Percentiles rank a stretch among this genome's conserved stretches.
Evolutionary conservation across 179 eudicot genomes (phyloP).

Genomic region (Silene coronaria): DNA sequence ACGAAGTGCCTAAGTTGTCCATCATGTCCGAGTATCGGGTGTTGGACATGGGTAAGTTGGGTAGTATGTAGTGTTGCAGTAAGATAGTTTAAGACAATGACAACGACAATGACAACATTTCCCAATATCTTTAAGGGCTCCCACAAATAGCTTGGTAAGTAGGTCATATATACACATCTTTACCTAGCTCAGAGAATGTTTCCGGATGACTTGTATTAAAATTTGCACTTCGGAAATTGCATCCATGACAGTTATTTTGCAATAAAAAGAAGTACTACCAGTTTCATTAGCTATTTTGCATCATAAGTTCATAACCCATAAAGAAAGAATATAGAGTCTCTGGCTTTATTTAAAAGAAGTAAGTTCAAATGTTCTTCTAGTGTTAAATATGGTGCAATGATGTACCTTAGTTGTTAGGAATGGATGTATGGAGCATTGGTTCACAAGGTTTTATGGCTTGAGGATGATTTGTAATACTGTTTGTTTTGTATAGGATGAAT

Average conservation of each 20-base stretch:
- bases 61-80: too few species aligned
- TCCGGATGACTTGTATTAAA: background rate
- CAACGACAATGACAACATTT: background rate
- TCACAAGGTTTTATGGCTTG: background rate
- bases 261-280: background rate
- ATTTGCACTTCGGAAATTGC: background rate
- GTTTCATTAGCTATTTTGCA: background rate
- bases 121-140: background rate
- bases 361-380: background rate
- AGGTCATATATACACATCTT: background rate
- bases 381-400: background rate
- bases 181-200: background rate
- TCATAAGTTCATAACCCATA: background rate
- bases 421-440: background rate
- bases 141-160: background rate
- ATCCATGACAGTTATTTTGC: background rate
- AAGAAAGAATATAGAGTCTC: background rate
- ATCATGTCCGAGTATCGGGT: background rate
- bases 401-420: background rate
- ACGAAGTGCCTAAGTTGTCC: background rate
- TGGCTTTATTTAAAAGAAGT: background rate
- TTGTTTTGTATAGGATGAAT: background rate
- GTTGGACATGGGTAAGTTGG: background rate
- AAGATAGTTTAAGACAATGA: background rate
- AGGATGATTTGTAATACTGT: background rate